These are phyloP conservation scores for Reutealis trisperma DNA, from an alignment of 345 rosid species.

Conservation along the genomic window DNA sequence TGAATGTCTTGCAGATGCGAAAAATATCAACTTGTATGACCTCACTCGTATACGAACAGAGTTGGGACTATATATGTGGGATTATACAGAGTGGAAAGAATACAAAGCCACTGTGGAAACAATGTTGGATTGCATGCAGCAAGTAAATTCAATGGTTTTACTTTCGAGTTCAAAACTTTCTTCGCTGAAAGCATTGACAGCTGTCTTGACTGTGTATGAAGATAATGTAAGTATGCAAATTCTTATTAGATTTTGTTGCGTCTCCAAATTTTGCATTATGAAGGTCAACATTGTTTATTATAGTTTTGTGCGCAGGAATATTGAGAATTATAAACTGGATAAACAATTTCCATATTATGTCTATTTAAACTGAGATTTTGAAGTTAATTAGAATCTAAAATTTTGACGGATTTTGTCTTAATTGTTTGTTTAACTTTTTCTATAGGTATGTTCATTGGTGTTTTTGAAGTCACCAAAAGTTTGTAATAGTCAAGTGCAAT, in stretches of 20 bases:
- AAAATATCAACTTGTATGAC: constrained; percentile 52
- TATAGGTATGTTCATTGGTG: not conserved
- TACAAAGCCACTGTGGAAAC: constrained; percentile 59
- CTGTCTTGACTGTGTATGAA: constrained; percentile 54
- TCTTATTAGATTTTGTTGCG: constrained; percentile 14
- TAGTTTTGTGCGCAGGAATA: not conserved
- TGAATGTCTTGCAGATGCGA: constrained; percentile 30
- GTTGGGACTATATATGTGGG: constrained; percentile 68
- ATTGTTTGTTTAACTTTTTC: not conserved
- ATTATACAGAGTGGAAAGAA: constrained; percentile 74
- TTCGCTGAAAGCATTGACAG: constrained; percentile 59
- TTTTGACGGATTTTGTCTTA: not conserved
- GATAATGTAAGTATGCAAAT: constrained; percentile 61
- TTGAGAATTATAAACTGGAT: constrained; percentile 1
- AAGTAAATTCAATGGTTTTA: constrained; percentile 63
- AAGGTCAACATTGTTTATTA: not conserved
- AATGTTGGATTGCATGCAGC: constrained; percentile 65
- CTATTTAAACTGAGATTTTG: not conserved
- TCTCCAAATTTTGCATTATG: constrained; percentile 7
- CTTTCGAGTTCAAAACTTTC: constrained; percentile 66
- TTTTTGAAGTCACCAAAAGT: not conserved
- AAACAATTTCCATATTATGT: not conserved
- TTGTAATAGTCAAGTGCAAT: not conserved
- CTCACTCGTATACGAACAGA: constrained; percentile 45
- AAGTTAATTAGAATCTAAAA: not conserved